Conservation (phyloP, 441 rosid species). For the Corymbia calophylla region DNA sequence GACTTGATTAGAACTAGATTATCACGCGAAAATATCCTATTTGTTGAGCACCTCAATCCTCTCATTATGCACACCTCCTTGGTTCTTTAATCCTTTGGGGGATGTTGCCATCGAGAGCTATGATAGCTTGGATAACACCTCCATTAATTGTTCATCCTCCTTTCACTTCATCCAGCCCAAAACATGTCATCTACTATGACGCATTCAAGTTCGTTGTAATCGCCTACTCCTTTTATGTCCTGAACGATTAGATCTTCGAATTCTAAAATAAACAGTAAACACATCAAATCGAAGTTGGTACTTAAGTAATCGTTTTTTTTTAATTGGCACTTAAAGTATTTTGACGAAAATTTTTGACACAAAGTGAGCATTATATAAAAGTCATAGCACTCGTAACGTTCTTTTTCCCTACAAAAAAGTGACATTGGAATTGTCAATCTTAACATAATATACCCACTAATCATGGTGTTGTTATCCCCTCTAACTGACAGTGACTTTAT, state of each 20-base stretch:
- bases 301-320: no score
- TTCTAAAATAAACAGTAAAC: no score
- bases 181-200: background rate
- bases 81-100: no score
- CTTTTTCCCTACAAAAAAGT: no score
- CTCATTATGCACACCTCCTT: no score
- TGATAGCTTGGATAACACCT: background rate
- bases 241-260: background rate
- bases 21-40: no score
- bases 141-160: background rate
- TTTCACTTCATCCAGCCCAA: background rate
- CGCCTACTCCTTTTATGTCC: background rate
- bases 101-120: no score
- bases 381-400: background rate
- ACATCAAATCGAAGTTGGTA: background rate
- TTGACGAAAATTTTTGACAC: no score
- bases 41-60: no score
- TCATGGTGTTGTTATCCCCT: background rate
- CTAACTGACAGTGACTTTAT: background rate
- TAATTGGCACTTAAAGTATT: no score
- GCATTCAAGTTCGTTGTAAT: background rate
- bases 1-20: no score
- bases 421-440: background rate
- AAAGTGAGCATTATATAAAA: no score
- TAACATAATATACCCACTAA: background rate